Evolutionary conservation across 1,139 yeast genomes (phyloP).

Genomic region (Blastobotrys serpentis): DNA sequence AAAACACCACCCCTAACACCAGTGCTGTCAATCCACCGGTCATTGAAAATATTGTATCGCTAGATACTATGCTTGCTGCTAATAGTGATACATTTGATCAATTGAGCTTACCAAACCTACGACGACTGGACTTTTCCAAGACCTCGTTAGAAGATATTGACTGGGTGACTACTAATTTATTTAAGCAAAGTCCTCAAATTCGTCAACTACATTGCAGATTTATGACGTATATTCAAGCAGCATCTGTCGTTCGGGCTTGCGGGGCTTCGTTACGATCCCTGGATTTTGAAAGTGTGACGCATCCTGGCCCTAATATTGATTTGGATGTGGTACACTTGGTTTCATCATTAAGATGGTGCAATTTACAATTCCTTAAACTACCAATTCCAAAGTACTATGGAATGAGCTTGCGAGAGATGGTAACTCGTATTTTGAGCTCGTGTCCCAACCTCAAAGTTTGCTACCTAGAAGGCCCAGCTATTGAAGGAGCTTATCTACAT

Average conservation of each 20-base stretch:
- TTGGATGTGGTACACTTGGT: background rate
- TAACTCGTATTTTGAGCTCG: background rate
- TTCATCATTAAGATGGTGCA: background rate
- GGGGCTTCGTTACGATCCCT: background rate
- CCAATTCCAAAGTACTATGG: constrained; percentile 6
- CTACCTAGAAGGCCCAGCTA: constrained; percentile 1
- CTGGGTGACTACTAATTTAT: background rate
- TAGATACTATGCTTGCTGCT: constrained; percentile 1
- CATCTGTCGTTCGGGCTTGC: constrained; percentile 4
- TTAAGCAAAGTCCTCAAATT: background rate
- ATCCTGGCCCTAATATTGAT: constrained; percentile 7
- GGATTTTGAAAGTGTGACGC: constrained; percentile 7
- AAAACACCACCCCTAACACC: background rate
- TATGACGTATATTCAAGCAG: constrained; percentile 6
- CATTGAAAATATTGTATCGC: background rate
- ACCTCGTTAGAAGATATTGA: constrained; percentile 1
- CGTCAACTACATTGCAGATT: constrained; percentile 6
- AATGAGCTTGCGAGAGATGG: background rate
- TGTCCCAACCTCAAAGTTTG: background rate
- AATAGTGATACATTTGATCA: constrained; percentile 5
- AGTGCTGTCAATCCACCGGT: background rate
- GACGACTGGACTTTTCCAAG: background rate
- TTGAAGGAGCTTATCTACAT: constrained; percentile 1
- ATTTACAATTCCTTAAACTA: background rate
- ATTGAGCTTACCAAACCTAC: constrained; percentile 3